Evolutionary conservation across 352 stramenopile genomes (phyloP).

Genomic region (Vaucheria bursata): DNA sequence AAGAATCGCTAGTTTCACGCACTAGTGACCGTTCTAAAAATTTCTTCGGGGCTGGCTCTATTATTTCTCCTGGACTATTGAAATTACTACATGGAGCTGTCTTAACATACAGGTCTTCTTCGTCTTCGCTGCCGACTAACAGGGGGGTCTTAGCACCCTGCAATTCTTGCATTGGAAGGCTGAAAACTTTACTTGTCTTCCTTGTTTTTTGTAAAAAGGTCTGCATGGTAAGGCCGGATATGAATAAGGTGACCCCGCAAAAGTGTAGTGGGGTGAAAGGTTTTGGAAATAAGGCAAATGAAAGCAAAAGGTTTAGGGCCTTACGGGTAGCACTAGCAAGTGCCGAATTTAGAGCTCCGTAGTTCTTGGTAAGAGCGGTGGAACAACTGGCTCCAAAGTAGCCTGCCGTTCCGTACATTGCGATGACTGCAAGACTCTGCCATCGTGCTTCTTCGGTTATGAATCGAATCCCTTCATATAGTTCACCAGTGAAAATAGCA

Average conservation of each 20-base stretch:
- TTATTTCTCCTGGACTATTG: too few species aligned
- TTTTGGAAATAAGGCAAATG: constrained; percentile 50
- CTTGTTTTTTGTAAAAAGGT: too few species aligned
- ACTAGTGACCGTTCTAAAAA: too few species aligned
- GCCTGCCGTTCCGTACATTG: constrained; percentile 15
- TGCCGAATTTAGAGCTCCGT: constrained; percentile 46
- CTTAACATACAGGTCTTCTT: too few species aligned
- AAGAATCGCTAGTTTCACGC: too few species aligned
- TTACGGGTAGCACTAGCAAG: constrained; percentile 49
- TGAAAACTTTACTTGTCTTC: too few species aligned
- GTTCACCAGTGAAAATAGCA: background rate
- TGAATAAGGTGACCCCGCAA: constrained; percentile 40
- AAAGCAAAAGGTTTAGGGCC: constrained; percentile 46
- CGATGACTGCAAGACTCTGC: constrained; percentile 15
- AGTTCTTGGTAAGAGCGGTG: constrained; percentile 49
- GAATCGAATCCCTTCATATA: background rate
- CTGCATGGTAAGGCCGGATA: too few species aligned
- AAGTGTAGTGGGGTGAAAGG: constrained; percentile 43
- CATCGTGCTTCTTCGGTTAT: background rate
- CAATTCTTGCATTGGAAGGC: too few species aligned
- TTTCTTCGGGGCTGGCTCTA: too few species aligned
- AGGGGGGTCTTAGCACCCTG: too few species aligned
- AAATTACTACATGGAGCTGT: too few species aligned
- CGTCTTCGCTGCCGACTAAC: too few species aligned
- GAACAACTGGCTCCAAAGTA: constrained; percentile 45